Base-by-base conservation (phyloP, 352 stramenopile species). In the Phytophthora ohioensis region DNA sequence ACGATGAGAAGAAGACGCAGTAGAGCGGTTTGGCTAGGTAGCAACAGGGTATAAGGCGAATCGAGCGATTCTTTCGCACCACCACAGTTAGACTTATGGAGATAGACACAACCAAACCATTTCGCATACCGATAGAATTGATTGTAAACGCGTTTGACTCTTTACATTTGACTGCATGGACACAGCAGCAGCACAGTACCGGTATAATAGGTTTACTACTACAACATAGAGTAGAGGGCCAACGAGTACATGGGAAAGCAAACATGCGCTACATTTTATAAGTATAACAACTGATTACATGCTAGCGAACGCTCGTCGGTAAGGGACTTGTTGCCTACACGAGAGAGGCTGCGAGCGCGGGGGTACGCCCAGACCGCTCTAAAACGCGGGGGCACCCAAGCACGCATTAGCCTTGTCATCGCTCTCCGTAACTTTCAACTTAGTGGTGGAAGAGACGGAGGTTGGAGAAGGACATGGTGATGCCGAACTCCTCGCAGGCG, bases 371-470 rank as follows among this genome's bases (percentile, higher is more conserved):
- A 65, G 39, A 55, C 17, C 17, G 15, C 36, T 64, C n/a, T 65
- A 68, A 46, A 60, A 49, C 38, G 21, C 5, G 55, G 59, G 59
- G 59, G 49, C 48, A 71, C n/a, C 27, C 54, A 57, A 41, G 17
- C 9, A 10, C 34, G 43, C 58, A n/a, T 39, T 53, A 57, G 54
- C 45, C 52, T 58, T 74, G 52, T 67, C 67, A 65, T 62, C 59
- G 54, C 55, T 59, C 48, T 68, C 21, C 43, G 43, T 41, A 46
- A 30, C 34, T 57, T 60, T 47, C 49, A 43, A 59, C 64, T 79
- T 99, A 99, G 91, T 99, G 98, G 89, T 99, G 98, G 91, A 99
- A 99, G 46, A 99, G 92, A 73, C 98, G 92, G 57, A 99, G 82
- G 76, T 97, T 97, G 38, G 97, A 99, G 75, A 99, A 98, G 56